phyloP scores from a whole-genome alignment of 2,329 filamentous ascomycete genomes.

The Fusarium sacchari region DNA sequence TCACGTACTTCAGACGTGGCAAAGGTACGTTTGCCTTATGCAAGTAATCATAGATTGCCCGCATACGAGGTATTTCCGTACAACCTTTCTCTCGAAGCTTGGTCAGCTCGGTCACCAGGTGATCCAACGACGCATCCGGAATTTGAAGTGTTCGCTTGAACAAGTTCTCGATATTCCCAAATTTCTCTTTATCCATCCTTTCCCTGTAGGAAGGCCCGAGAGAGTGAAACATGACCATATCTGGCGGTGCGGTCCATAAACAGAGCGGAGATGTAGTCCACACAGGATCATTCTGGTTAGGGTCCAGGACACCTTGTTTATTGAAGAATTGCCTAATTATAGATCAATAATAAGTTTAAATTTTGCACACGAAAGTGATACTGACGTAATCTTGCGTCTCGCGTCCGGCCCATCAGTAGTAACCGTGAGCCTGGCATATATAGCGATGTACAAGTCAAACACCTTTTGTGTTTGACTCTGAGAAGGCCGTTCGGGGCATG shows the following conservation, averaged over 20 bases:
- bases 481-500: background rate
- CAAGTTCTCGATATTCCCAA: background rate
- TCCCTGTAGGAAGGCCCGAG: constrained; percentile 1
- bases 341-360: background rate
- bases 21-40: background rate
- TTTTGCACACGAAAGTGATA: background rate
- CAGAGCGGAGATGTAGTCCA: constrained; percentile 12
- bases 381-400: background rate
- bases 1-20: constrained; percentile 4
- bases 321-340: background rate
- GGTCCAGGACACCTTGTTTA: background rate
- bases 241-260: constrained; percentile 24
- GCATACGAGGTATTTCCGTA: background rate
- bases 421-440: constrained; percentile 15
- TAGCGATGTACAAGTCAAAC: constrained; percentile 24
- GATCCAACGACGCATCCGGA: background rate
- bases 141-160: background rate
- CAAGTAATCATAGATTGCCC: background rate
- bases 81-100: background rate
- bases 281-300: background rate
- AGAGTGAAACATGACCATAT: constrained; percentile 11
- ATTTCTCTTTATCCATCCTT: background rate
- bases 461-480: background rate
- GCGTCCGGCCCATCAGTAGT: background rate
- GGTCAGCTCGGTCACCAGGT: background rate